Base-by-base conservation (phyloP, 495 filamentous ascomycete species). In the Trichoderma asperelloides region DNA sequence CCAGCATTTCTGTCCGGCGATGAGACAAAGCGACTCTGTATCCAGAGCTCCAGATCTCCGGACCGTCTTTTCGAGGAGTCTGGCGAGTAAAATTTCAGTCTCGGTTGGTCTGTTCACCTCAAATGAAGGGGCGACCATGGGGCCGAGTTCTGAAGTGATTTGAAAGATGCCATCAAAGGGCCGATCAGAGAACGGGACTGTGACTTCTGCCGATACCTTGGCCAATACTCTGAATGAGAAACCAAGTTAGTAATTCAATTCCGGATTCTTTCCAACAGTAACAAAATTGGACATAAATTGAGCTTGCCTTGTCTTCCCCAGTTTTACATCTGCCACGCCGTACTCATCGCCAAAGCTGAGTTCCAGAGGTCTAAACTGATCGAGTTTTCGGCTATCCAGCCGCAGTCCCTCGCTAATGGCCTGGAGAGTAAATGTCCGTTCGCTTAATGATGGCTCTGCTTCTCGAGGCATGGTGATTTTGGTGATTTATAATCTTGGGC, bases 151-250 rank as follows among this genome's bases (percentile, higher is more conserved):
- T 67, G 93, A 88, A 37, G 86, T 84, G 74, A 98, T 97, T 65
- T 85, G 90, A 78, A 98, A 97, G 74, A 95, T 84, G 73, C 95
- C 95, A 74, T 97, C 94, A 72, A 96, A 96, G 63, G 92, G 93
- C 33, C 95, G 88, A 75, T 97, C 94, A 57, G 89, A 79, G 74
- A 87, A 91, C 47, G 95, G 95, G 65, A 88, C 84, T 18, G 89
- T 87, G 51, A 98, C 88, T 79, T 94, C 89, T 66, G 91, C 87
- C n/a, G 92, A 94, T 67, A 96, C 91, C 68, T 89, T 88, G 37
- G 88, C 89, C 66, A 96, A 79, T 66, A 97, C 82, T 73, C 95
- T 97, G 73, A 18, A 71, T 28, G 9, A n/a, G 60, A 39, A 21
- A 7, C 40, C n/a, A 15, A 28, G 28, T 62, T 51, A 51, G 47